A percentile compares a stretch with the other conserved stretches of the same genome.
Conservation (phyloP, 1,139 yeast genomes). For the Candida sp. region DNA sequence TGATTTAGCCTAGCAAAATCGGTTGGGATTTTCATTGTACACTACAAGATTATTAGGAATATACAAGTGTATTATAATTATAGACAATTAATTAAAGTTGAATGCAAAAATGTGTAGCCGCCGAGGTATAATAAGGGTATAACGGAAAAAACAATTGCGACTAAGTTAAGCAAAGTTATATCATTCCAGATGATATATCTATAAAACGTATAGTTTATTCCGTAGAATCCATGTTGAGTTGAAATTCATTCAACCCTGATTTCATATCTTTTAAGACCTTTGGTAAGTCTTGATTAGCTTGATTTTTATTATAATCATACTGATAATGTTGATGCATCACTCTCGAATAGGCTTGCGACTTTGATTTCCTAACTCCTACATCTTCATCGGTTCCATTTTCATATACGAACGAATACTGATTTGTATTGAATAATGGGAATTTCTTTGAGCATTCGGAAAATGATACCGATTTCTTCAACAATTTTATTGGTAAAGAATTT, state of each 20-base stretch:
- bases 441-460: conserved; percentile 1
- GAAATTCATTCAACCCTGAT: conserved; percentile 37
- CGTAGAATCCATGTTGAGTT: conserved; percentile 18
- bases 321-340: conserved; percentile 3
- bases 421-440: conserved; percentile 1
- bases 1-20: no score
- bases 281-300: conserved; percentile 8
- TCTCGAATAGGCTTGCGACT: conserved; percentile 3
- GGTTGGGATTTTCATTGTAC: no score
- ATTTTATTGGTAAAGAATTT: conserved; percentile 6
- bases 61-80: no score
- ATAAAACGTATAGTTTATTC: neutral
- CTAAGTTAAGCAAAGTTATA: neutral
- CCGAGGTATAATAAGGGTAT: neutral
- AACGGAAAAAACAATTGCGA: neutral
- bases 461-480: conserved; percentile 4
- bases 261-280: conserved; percentile 27
- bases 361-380: conserved; percentile 5
- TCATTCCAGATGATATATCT: neutral
- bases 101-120: neutral
- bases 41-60: no score
- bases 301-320: conserved; percentile 3
- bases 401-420: conserved; percentile 1
- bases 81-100: no score
- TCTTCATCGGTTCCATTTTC: conserved; percentile 4